Evolutionary conservation across 2,329 filamentous ascomycete genomes (phyloP).

Genomic region (Apiospora koreana): DNA sequence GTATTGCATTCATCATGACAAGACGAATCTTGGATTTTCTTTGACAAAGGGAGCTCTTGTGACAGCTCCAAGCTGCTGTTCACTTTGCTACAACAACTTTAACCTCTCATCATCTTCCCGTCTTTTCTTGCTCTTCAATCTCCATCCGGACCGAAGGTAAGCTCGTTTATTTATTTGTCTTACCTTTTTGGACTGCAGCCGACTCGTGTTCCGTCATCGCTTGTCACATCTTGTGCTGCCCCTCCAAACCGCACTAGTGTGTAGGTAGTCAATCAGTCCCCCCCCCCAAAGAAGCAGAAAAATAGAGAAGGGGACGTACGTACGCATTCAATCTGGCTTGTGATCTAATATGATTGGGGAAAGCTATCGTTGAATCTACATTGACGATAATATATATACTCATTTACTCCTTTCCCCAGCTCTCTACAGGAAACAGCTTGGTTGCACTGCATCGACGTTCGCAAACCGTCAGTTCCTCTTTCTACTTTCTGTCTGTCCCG

Average conservation of each 20-base stretch:
- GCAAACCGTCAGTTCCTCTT: background rate
- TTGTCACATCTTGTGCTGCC: constrained; percentile 7
- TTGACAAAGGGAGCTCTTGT: background rate
- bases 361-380: no score
- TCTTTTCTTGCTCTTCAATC: background rate
- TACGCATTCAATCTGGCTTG: background rate
- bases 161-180: background rate
- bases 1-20: constrained; percentile 5
- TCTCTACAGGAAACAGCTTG: no score
- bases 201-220: constrained; percentile 6
- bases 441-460: background rate
- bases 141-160: background rate
- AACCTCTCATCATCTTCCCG: background rate
- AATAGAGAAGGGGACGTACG: background rate
- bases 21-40: background rate
- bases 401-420: background rate
- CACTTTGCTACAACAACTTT: background rate
- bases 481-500: background rate
- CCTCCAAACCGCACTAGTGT: background rate
- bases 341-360: no score
- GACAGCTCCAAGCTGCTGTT: constrained; percentile 1
- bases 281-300: background rate
- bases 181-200: background rate
- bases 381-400: background rate
- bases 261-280: background rate